These are phyloP conservation scores for Pseudogymnoascus sp. DNA, from an alignment of 2,329 filamentous ascomycete genomes.

Conservation along the genomic window DNA sequence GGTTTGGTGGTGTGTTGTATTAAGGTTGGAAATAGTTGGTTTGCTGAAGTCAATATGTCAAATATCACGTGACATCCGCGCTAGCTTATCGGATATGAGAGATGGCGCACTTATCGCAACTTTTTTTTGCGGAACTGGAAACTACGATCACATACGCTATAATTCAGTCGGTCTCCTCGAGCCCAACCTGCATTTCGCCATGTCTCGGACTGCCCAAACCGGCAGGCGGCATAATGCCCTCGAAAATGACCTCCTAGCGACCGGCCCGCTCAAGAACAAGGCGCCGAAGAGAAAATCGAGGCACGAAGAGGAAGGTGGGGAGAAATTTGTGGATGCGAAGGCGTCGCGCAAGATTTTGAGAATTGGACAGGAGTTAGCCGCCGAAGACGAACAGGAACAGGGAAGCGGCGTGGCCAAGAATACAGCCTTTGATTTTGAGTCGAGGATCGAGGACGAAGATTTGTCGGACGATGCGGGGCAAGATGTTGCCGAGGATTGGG, in stretches of 20 bases:
- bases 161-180: background rate
- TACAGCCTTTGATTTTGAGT: slow-evolving; percentile 70
- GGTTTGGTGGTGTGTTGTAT: background rate
- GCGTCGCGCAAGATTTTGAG: slow-evolving; percentile 81
- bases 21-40: background rate
- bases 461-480: slow-evolving; percentile 36
- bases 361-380: slow-evolving; percentile 79
- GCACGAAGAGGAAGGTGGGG: slow-evolving; percentile 49
- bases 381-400: slow-evolving; percentile 59
- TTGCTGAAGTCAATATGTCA: background rate
- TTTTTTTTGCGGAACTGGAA: slow-evolving; percentile 6
- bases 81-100: slow-evolving; percentile 8
- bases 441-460: slow-evolving; percentile 53
- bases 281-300: slow-evolving; percentile 59
- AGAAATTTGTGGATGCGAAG: slow-evolving; percentile 76
- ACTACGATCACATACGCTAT: slow-evolving; percentile 4
- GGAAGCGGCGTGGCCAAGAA: slow-evolving; percentile 30
- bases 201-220: background rate
- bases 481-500: slow-evolving; percentile 54
- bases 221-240: slow-evolving; percentile 74
- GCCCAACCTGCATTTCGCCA: background rate
- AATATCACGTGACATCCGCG: background rate
- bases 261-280: slow-evolving; percentile 64
- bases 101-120: slow-evolving; percentile 4
- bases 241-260: slow-evolving; percentile 72